Percentiles rank a stretch among this genome's conserved stretches.
These are phyloP conservation scores for Colletotrichum navitas DNA, from an alignment of 2,329 filamentous ascomycete genomes.

Conservation along the genomic window DNA sequence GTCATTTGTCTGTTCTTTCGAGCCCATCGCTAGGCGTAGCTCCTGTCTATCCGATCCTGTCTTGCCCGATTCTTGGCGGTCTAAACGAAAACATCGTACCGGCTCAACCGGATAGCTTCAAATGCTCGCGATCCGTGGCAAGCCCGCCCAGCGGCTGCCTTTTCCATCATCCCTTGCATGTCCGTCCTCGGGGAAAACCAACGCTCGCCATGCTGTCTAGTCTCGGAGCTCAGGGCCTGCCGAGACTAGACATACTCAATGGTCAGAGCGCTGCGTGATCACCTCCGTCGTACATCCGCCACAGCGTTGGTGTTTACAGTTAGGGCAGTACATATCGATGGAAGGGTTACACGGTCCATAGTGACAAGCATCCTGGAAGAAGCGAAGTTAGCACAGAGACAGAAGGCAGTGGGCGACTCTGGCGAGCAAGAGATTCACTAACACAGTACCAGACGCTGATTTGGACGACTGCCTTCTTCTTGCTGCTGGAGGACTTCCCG, in stretches of 20 bases:
- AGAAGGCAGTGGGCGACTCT: neutral
- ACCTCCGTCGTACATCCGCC: neutral
- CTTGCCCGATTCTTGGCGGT: neutral
- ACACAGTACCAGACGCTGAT: constrained; percentile 23
- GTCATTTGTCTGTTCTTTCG: neutral
- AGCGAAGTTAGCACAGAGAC: neutral
- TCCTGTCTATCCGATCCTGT: neutral
- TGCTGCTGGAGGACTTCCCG: constrained; percentile 11
- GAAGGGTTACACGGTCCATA: neutral
- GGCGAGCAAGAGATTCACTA: neutral
- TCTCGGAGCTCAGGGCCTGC: too few species aligned
- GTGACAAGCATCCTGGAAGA: neutral
- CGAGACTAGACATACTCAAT: neutral
- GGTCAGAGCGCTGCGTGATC: neutral
- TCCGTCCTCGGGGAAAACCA: neutral
- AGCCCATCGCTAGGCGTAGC: neutral
- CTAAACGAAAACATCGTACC: neutral
- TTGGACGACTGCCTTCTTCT: neutral
- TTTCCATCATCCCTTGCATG: neutral
- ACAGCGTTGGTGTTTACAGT: constrained; percentile 20
- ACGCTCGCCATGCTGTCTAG: neutral
- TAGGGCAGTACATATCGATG: neutral
- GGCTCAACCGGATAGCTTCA: too few species aligned
- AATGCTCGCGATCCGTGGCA: too few species aligned
- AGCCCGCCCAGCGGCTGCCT: neutral